These are phyloP conservation scores for Neocatenulostroma microsporum DNA, from an alignment of 2,329 filamentous ascomycete species.

Conservation along the genomic window DNA sequence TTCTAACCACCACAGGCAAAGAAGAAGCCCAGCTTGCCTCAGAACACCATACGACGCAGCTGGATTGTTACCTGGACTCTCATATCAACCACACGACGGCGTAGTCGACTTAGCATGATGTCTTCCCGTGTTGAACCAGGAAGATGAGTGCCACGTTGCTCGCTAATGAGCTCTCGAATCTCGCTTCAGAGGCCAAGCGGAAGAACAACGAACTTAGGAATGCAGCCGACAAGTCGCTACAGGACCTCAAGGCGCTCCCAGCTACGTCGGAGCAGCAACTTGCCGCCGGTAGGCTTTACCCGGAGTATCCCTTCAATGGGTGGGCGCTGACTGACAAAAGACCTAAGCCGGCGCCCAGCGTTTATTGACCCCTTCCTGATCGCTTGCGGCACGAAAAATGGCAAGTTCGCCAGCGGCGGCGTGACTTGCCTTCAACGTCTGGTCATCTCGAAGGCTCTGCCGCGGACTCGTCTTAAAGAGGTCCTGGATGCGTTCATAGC, in stretches of 20 bases:
- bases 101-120: no score
- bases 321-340: constrained; percentile 43
- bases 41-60: no score
- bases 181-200: constrained; percentile 68
- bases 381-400: constrained; percentile 82
- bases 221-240: constrained; percentile 86
- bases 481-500: constrained; percentile 83
- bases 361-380: constrained; percentile 93
- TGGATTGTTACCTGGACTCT: no score
- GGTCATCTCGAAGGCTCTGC: constrained; percentile 72
- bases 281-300: constrained; percentile 52
- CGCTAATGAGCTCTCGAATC: constrained; percentile 23
- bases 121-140: not conserved
- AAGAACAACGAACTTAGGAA: constrained; percentile 86
- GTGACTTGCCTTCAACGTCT: constrained; percentile 84
- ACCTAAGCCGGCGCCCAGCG: constrained; percentile 69
- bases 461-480: constrained; percentile 70
- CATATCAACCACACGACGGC: no score
- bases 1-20: no score
- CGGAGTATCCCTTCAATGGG: not conserved
- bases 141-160: constrained; percentile 26
- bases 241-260: constrained; percentile 72
- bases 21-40: no score
- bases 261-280: constrained; percentile 69
- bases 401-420: constrained; percentile 80